These are phyloP conservation scores for Amanita rubescens DNA, from an alignment of 768 basidiomycete genomes.

Conservation along the genomic window DNA sequence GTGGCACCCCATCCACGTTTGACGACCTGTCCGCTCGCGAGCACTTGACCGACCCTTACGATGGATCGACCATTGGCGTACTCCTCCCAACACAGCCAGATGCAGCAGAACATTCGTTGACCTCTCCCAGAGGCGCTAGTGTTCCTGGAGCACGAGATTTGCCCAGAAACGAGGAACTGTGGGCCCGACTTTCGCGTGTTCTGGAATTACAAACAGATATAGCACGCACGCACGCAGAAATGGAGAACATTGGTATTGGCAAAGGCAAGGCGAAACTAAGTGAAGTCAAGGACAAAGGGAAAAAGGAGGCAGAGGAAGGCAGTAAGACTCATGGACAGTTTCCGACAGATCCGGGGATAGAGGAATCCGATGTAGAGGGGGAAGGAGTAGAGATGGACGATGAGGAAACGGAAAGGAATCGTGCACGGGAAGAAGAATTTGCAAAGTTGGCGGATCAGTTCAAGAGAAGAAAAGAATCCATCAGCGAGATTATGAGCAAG, in stretches of 20 bases:
- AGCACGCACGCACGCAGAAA: constrained; percentile 63
- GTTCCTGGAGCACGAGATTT: constrained; percentile 7
- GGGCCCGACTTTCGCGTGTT: constrained; percentile 64
- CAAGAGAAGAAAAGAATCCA: constrained; percentile 58
- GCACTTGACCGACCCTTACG: constrained; percentile 37
- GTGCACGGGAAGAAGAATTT: constrained; percentile 61
- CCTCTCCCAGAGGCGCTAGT: constrained; percentile 11
- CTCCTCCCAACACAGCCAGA: constrained; percentile 17
- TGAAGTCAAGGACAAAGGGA: constrained; percentile 30
- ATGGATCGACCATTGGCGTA: constrained; percentile 35
- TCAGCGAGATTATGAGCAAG: constrained; percentile 69
- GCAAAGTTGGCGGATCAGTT: constrained; percentile 61
- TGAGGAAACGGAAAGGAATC: constrained; percentile 48
- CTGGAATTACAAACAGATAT: constrained; percentile 67
- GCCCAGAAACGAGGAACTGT: constrained; percentile 41
- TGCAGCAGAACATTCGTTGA: constrained; percentile 9
- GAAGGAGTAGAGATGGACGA: constrained; percentile 44
- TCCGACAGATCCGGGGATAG: constrained; percentile 18
- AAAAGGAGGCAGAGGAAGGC: constrained; percentile 14
- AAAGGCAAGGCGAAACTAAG: constrained; percentile 20
- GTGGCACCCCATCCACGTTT: not conserved
- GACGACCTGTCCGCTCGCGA: constrained; percentile 10
- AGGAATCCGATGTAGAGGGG: constrained; percentile 36
- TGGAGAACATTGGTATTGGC: constrained; percentile 56
- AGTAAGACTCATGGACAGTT: constrained; percentile 13